phyloP scores from a whole-genome alignment of 2,329 filamentous ascomycete genomes.

The Aspergillus floridensis region DNA sequence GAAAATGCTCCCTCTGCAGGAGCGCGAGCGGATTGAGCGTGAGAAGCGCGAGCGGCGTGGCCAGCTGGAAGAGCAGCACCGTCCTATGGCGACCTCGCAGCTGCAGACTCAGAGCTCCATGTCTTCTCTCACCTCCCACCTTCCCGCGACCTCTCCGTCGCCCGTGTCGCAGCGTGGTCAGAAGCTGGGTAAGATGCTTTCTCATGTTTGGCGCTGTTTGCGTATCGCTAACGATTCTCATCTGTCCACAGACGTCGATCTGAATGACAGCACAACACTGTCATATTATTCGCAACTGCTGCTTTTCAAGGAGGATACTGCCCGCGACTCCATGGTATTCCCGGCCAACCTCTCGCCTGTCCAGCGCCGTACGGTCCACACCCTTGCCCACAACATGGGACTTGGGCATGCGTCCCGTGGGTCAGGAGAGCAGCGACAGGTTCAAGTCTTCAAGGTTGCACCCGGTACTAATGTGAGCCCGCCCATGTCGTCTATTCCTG shows the following conservation, averaged over 20 bases:
- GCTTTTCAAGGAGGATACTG: conserved; percentile 78
- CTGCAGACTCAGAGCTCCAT: conserved; percentile 84
- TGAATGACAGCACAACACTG: conserved; percentile 86
- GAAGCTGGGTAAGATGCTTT: conserved; percentile 34
- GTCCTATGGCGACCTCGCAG: conserved; percentile 62
- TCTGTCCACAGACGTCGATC: conserved; percentile 65
- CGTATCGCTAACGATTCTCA: conserved; percentile 16
- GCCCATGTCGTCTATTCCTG: conserved; percentile 60
- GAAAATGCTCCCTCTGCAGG: conserved; percentile 95
- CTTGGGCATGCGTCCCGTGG: conserved; percentile 89
- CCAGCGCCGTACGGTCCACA: conserved; percentile 87
- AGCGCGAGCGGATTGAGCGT: conserved; percentile 91
- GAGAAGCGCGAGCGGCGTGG: conserved; percentile 95
- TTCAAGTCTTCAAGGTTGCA: conserved; percentile 73
- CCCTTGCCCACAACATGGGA: conserved; percentile 90
- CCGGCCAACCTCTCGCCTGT: conserved; percentile 74
- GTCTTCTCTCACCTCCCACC: conserved; percentile 68
- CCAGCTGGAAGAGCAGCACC: conserved; percentile 95
- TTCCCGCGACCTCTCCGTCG: conserved; percentile 64
- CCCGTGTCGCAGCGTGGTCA: conserved; percentile 59
- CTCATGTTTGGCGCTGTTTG: neutral
- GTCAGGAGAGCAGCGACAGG: conserved; percentile 79
- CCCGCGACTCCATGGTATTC: conserved; percentile 79
- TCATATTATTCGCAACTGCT: conserved; percentile 87
- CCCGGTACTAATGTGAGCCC: conserved; percentile 57